Percentiles rank a stretch among this genome's conserved stretches.
phyloP scores from a whole-genome alignment of 1,139 yeast genomes.

The Wickerhamiella pararugosa region DNA sequence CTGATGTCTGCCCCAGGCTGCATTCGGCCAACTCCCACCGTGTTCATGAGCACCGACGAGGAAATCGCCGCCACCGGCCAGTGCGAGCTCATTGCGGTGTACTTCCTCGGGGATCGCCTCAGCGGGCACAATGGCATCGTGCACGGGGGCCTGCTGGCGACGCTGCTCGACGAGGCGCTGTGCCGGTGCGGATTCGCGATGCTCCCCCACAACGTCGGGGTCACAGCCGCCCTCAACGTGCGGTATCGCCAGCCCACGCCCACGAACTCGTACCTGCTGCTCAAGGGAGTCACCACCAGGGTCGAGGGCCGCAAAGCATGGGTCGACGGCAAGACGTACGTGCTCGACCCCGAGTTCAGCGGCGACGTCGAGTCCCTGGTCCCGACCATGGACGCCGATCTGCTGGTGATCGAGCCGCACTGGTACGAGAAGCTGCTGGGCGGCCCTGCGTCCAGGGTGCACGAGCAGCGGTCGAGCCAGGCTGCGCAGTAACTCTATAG shows the following conservation, averaged over 20 bases:
- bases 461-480: neutral
- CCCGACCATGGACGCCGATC: slow-evolving; percentile 16
- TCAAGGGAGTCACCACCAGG: slow-evolving; percentile 53
- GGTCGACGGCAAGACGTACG: slow-evolving; percentile 47
- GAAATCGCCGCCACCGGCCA: slow-evolving; percentile 12
- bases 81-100: slow-evolving; percentile 28
- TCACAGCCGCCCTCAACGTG: slow-evolving; percentile 64
- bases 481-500: no score
- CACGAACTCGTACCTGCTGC: slow-evolving; percentile 49
- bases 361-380: slow-evolving; percentile 3
- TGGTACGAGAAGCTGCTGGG: slow-evolving; percentile 17
- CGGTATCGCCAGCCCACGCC: slow-evolving; percentile 51
- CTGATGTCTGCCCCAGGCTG: slow-evolving; percentile 7
- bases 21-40: slow-evolving; percentile 19
- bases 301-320: slow-evolving; percentile 68
- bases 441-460: slow-evolving; percentile 7
- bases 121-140: slow-evolving; percentile 58
- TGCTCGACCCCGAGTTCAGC: slow-evolving; percentile 14
- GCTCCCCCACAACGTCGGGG: slow-evolving; percentile 79
- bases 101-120: slow-evolving; percentile 54
- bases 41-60: slow-evolving; percentile 17
- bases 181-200: slow-evolving; percentile 77
- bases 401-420: slow-evolving; percentile 22
- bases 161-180: slow-evolving; percentile 72
- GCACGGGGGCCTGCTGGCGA: slow-evolving; percentile 77